These are phyloP conservation scores for Suillus discolor DNA, from an alignment of 768 basidiomycete genomes.

Conservation along the genomic window DNA sequence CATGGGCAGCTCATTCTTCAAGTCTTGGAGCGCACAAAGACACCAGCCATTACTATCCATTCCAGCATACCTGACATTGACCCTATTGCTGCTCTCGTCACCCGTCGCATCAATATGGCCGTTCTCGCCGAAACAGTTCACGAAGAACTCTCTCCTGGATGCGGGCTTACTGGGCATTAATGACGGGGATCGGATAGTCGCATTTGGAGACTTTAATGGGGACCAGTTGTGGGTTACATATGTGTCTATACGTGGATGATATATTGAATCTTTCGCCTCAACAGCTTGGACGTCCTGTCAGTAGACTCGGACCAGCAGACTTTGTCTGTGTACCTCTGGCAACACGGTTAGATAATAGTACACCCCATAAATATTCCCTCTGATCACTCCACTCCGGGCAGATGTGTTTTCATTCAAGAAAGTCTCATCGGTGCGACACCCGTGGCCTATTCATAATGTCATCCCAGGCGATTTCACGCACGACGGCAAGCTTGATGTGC, in stretches of 20 bases:
- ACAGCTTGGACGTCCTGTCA: constrained; percentile 80
- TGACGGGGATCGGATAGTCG: constrained; percentile 73
- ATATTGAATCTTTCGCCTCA: background rate
- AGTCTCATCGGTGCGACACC: constrained; percentile 55
- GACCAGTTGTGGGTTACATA: constrained; percentile 80
- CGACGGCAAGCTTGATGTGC: constrained; percentile 86
- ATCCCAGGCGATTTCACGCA: constrained; percentile 94
- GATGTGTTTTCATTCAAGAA: constrained; percentile 60
- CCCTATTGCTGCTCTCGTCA: constrained; percentile 18
- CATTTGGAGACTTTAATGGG: constrained; percentile 94
- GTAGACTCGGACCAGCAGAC: constrained; percentile 76
- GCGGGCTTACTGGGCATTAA: constrained; percentile 81
- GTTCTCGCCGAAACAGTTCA: constrained; percentile 84
- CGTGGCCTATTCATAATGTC: constrained; percentile 68
- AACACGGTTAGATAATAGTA: constrained; percentile 57
- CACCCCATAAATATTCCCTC: constrained; percentile 1
- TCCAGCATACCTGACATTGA: constrained; percentile 10
- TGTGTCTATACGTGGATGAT: background rate
- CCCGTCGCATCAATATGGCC: constrained; percentile 65
- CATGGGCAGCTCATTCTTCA: constrained; percentile 5
- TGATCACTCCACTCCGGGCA: constrained; percentile 29
- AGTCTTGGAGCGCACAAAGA: constrained; percentile 5
- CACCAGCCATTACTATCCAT: constrained; percentile 1
- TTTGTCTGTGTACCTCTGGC: constrained; percentile 80
- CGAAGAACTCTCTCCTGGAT: constrained; percentile 74